These are phyloP conservation scores for Pseudogymnoascus sp. DNA, from an alignment of 2,329 filamentous ascomycete species.

Conservation along the genomic window DNA sequence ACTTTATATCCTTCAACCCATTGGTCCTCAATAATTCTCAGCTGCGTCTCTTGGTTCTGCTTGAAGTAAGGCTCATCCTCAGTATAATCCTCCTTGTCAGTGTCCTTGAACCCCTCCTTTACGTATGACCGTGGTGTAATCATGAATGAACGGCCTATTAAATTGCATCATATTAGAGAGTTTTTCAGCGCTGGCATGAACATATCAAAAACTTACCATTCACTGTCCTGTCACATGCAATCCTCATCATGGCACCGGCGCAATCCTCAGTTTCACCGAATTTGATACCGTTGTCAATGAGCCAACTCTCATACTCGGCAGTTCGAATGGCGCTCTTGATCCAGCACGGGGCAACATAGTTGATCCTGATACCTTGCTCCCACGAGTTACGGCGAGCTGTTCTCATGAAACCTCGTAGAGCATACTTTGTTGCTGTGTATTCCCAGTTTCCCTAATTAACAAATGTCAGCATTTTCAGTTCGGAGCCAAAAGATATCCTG, in stretches of 20 bases:
- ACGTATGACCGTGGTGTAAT: constrained; percentile 31
- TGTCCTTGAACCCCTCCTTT: constrained; percentile 34
- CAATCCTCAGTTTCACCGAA: constrained; percentile 26
- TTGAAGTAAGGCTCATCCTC: constrained; percentile 32
- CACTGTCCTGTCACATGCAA: constrained; percentile 27
- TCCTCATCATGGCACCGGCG: constrained; percentile 28
- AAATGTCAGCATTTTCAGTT: neutral
- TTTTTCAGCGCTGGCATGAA: constrained; percentile 1
- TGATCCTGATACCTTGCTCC: constrained; percentile 38
- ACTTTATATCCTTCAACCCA: constrained; percentile 32
- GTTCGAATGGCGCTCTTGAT: constrained; percentile 24
- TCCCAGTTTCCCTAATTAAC: constrained; percentile 15
- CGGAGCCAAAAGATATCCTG: neutral
- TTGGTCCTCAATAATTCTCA: constrained; percentile 35
- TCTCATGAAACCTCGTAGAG: constrained; percentile 35
- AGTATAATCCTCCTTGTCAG: constrained; percentile 31
- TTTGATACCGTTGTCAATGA: constrained; percentile 32
- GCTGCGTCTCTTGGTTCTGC: constrained; percentile 31
- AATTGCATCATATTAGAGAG: neutral
- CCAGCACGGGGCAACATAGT: constrained; percentile 38
- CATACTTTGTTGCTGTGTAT: constrained; percentile 38
- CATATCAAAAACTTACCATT: constrained; percentile 21
- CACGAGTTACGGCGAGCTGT: constrained; percentile 31
- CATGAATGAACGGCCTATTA: constrained; percentile 32
- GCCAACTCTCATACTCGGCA: constrained; percentile 34